Conservation (phyloP, 345 rosid genomes). For the Euclidium syriacum region DNA sequence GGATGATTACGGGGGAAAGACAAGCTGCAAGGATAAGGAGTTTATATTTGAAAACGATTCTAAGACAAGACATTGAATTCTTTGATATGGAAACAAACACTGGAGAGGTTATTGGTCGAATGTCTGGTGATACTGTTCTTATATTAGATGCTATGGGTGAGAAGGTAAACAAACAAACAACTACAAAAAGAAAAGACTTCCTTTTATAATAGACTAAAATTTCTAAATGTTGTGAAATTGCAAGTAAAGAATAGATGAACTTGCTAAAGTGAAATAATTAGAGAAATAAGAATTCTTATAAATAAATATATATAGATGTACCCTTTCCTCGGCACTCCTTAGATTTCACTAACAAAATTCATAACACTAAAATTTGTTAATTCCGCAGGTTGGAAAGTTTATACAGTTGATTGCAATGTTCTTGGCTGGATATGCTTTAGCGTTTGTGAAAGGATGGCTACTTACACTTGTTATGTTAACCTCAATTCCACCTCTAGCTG, state of each 20-base stretch:
- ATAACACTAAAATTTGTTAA: background rate
- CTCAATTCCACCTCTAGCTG: slow-evolving; percentile 53
- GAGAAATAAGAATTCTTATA: too few relatives aligned
- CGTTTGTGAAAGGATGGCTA: slow-evolving; percentile 73
- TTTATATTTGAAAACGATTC: slow-evolving; percentile 54
- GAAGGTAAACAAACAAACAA: too few relatives aligned
- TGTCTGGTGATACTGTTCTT: slow-evolving; percentile 87
- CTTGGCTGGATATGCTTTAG: slow-evolving; percentile 54
- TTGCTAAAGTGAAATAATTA: too few relatives aligned
- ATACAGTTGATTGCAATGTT: slow-evolving; percentile 61
- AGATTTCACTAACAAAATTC: too few relatives aligned
- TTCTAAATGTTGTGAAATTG: too few relatives aligned
- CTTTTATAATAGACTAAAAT: too few relatives aligned
- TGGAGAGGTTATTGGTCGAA: slow-evolving; percentile 79
- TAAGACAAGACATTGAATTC: slow-evolving; percentile 70
- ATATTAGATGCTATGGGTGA: slow-evolving; percentile 93
- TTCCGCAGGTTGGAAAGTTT: slow-evolving; percentile 75
- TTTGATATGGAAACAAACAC: slow-evolving; percentile 75
- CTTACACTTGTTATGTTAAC: slow-evolving; percentile 63
- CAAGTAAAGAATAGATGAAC: too few relatives aligned
- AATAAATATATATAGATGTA: too few relatives aligned
- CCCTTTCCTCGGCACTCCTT: too few relatives aligned
- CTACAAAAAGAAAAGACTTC: too few relatives aligned
- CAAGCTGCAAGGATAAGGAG: slow-evolving; percentile 64
- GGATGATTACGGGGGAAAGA: slow-evolving; percentile 87